These are phyloP conservation scores for Hymenoscyphus albidus DNA, from an alignment of 2,329 filamentous ascomycete species.

Conservation along the genomic window DNA sequence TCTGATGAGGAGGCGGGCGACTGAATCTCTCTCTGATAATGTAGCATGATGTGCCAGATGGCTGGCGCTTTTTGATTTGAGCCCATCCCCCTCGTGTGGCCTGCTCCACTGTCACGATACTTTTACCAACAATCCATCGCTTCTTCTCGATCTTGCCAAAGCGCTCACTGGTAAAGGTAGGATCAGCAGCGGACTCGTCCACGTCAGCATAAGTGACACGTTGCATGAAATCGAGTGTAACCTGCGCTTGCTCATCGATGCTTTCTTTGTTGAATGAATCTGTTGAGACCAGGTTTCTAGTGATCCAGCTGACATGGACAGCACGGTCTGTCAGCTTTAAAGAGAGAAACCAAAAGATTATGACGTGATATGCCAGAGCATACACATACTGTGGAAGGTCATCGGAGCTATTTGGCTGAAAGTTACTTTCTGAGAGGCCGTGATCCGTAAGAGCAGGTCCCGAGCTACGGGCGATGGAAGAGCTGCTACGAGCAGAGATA, in stretches of 20 bases:
- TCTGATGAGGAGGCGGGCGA: slow-evolving; percentile 55
- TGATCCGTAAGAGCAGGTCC: slow-evolving; percentile 37
- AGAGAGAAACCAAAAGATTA: slow-evolving; percentile 95
- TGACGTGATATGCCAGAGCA: slow-evolving; percentile 88
- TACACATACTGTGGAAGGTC: slow-evolving; percentile 92
- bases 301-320: slow-evolving; percentile 85
- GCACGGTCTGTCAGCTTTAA: slow-evolving; percentile 79
- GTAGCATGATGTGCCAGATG: slow-evolving; percentile 58
- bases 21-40: slow-evolving; percentile 55
- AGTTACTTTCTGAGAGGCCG: slow-evolving; percentile 41
- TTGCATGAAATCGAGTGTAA: slow-evolving; percentile 94
- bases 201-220: slow-evolving; percentile 80
- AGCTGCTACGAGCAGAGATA: slow-evolving; percentile 36
- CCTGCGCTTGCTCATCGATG: slow-evolving; percentile 87
- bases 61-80: slow-evolving; percentile 66
- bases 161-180: slow-evolving; percentile 58
- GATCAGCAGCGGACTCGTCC: slow-evolving; percentile 67
- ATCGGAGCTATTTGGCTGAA: slow-evolving; percentile 49
- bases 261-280: slow-evolving; percentile 70
- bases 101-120: slow-evolving; percentile 71
- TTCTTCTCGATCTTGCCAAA: slow-evolving; percentile 65
- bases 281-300: slow-evolving; percentile 73
- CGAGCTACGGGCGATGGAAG: slow-evolving; percentile 26
- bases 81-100: slow-evolving; percentile 63
- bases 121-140: slow-evolving; percentile 70